Evolutionary conservation across 2,329 filamentous ascomycete species (phyloP).

Genomic region (Sordariomycetes sp.): DNA sequence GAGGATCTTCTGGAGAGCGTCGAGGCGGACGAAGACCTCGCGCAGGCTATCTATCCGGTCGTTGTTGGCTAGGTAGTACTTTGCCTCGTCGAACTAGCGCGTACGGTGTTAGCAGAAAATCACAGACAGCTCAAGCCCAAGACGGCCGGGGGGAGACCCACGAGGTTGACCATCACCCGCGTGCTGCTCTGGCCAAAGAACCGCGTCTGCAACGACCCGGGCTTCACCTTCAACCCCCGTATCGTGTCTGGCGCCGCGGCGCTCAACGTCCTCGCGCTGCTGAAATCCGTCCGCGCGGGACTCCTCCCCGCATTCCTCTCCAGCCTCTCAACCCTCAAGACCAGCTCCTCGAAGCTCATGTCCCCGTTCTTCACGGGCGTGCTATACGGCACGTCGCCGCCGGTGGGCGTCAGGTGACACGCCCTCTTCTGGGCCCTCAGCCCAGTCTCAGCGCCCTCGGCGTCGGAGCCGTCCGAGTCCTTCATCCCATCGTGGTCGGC

Average conservation of each 20-base stretch:
- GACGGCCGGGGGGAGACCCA: constrained; percentile 17
- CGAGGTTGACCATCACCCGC: constrained; percentile 41
- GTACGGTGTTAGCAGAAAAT: constrained; percentile 5
- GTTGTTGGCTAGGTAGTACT: constrained; percentile 34
- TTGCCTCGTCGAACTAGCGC: constrained; percentile 42
- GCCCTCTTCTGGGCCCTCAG: constrained; percentile 27
- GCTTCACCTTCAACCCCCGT: constrained; percentile 37
- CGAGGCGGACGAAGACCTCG: constrained; percentile 32
- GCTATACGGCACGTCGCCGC: neutral
- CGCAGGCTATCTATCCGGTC: constrained; percentile 26
- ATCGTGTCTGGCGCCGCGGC: constrained; percentile 32
- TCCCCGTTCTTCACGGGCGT: constrained; percentile 10
- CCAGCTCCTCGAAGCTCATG: constrained; percentile 33
- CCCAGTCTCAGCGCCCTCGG: constrained; percentile 14
- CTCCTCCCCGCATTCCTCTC: constrained; percentile 35
- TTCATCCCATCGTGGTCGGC: constrained; percentile 35
- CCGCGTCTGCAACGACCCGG: constrained; percentile 32
- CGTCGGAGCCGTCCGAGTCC: constrained; percentile 38
- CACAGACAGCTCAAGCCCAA: neutral
- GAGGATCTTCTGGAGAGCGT: constrained; percentile 34
- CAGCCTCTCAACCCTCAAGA: constrained; percentile 39
- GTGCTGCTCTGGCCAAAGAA: constrained; percentile 43
- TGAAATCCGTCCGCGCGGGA: constrained; percentile 24
- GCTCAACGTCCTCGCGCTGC: constrained; percentile 15
- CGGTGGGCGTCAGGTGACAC: neutral